Base-by-base conservation (phyloP, 768 basidiomycete genomes). In the Naganishia antarctica region DNA sequence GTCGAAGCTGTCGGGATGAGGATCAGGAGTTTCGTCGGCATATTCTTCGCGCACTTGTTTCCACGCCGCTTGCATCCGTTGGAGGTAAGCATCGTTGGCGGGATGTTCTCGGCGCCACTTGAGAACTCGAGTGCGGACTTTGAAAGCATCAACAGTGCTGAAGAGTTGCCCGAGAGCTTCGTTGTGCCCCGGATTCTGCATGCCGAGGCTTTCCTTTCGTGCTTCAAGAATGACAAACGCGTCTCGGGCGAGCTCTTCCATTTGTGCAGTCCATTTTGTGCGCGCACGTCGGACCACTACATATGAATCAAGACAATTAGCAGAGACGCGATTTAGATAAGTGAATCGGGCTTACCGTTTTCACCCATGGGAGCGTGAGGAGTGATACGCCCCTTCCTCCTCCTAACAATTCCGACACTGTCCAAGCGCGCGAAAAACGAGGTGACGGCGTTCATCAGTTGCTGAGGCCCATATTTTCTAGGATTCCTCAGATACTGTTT, bases 171-270 rank as follows among this genome's bases (percentile, higher is more conserved):
- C 53, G 1, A 57, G 34, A 11, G 53, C 53, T 37, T 57, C 53
- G 34, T 57, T 21, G 34, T 57, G 53, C 23, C 53, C 53, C 3
- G 34, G 6, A 40, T 57, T 57, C 13, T 57, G 53, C 53, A 57
- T 6, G 7, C 53, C 53, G 9, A 57, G 53, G n/a, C 31, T 23
- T 12, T 57, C 53, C 13, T 57, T 57, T 18, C 53, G 53, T 2
- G 16, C 53, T 25, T 57, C 34, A 12, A 57, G 34, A 26, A 57
- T 57, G 12, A 84, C 87, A 48, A 85, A 86, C 0, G 87, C 87
- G 72, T 98, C 94, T 60, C 87, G 84, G 26, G 87, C 86, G 41
- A 92, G 82, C 66, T 98, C 94, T 62, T 97, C 91, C 62, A 86
- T 90, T 53, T 93, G 89, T 43, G 82, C 78, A 61, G 84, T 89